Base-by-base conservation (phyloP, 78 protist species). In the Emiliania huxleyi region DNA sequence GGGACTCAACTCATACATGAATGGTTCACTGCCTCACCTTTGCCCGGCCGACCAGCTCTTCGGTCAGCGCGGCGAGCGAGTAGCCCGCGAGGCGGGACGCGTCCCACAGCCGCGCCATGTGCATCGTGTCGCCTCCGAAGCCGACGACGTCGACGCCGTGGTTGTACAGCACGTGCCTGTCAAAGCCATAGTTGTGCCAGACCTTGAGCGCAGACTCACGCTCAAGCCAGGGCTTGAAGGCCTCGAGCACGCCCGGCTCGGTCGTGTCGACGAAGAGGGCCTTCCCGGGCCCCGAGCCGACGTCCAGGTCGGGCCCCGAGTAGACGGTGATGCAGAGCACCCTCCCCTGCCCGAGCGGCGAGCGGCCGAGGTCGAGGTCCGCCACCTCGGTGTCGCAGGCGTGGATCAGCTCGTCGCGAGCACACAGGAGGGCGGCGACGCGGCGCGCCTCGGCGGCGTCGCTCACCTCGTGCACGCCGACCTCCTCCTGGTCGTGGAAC, bases 61-160 rank as follows among this genome's bases (percentile, higher is more conserved):
- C 93, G 26, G 83, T 46, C 8, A 96, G 75, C 11, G 91, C 91
- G 1, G 73, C 95, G 37, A 96, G 73, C 33, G 94, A 91, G 81
- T 95, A 94, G 25, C 97, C 97, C 42, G 81, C 81, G 18, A 2
- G 0, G 33, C 97, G 85, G n/a, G 96, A 33, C 19, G 98, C 91
- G 90, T 96, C 95, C 96, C 96, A 95, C 75, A 96, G 93, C 69
- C 98, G 84, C 46, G 98, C 98, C 98, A 96, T 96, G 55, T 95
- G 98, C 77, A 96, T 87, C 40, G 98, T 96, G 91, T 96, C 98
- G 35, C 95, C 97, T 8, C 93, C 95, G 71, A 97, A 92, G 12
- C 97, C 98, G 18, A 46, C 52, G 18, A 81, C 93, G 62, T 91
- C 88, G 0, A 97, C 89, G 62, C 94, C 95, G 71, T 93, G 94